These are phyloP conservation scores for Neospermospora avenae DNA, from an alignment of 2,329 filamentous ascomycete genomes.

Conservation along the genomic window DNA sequence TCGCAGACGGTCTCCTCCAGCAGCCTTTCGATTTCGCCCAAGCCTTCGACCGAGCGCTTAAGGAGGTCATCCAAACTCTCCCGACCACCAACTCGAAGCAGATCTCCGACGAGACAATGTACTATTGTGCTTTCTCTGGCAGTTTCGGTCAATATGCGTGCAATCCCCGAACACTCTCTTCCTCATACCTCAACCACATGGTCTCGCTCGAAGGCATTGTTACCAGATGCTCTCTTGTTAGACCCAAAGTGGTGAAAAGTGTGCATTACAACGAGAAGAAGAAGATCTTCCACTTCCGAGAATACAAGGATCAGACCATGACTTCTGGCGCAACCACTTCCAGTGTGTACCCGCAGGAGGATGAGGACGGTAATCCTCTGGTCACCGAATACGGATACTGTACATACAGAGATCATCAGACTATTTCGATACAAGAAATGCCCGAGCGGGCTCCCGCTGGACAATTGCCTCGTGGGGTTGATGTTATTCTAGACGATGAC, in stretches of 20 bases:
- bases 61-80: conserved; percentile 79
- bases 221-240: conserved; percentile 89
- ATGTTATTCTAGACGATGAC: conserved; percentile 95
- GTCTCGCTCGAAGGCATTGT: conserved; percentile 97
- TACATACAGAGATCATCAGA: conserved; percentile 95
- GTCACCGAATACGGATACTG: conserved; percentile 95
- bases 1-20: conserved; percentile 75
- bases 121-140: conserved; percentile 96
- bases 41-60: conserved; percentile 87
- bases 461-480: conserved; percentile 90
- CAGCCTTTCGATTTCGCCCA: conserved; percentile 84
- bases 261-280: conserved; percentile 92
- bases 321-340: conserved; percentile 83
- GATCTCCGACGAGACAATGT: conserved; percentile 73
- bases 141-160: conserved; percentile 94
- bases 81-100: conserved; percentile 74
- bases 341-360: conserved; percentile 91
- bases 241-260: conserved; percentile 97
- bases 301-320: conserved; percentile 98
- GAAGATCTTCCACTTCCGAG: conserved; percentile 80
- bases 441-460: conserved; percentile 93
- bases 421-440: conserved; percentile 98
- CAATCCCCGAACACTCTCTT: conserved; percentile 90
- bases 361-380: conserved; percentile 87
- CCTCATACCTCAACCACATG: conserved; percentile 90